Evolutionary conservation across 2,329 filamentous ascomycete genomes (phyloP), one percentile per base, ranked within the genome.

Genomic region (Aspergillus pseudonomiae): DNA sequence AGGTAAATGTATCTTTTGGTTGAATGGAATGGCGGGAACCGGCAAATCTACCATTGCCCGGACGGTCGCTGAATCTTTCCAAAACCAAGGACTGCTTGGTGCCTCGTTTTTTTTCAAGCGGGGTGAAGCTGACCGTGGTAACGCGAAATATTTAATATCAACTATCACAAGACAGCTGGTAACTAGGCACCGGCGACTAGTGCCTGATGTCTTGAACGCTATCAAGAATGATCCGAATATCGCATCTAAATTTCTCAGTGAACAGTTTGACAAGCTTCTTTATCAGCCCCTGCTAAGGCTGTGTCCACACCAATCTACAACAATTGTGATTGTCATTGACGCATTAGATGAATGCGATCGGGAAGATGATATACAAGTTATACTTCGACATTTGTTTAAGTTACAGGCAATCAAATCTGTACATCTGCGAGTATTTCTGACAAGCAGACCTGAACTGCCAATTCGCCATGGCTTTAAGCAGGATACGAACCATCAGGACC

Each of bases 111-210:
- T 45, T 9, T 45, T 45, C 4, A n/a, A n/a, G 73, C 75, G 71
- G 63, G 78, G 77, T 2, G 78, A 80, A 54, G 68, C 68, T 3
- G 78, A 82, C 63, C 75, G 78, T 21, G 73, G 76, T 4, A 74
- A 73, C 39, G 73, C 75, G 1, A 65, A 68, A 19, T 71, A 70
- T 50, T 72, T 84, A 41, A 75, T 84, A 30, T 70, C 79, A 0
- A 83, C 80, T 0, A 69, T 74, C 9, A 21, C 48, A 12, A 58
- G 14, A n/a, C 70, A 73, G 41, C 52, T 85, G 39, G 75, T 77
- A 0, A 41, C 26, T 0, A 68, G 63, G 11, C 62, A 77, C 16
- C 76, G 78, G 16, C 45, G 62, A 2, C 48, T 82, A 1, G 71
- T 32, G 4, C 11, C 63, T 39, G 46, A 28, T 24, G 50, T 75